A percentile compares a stretch with the other conserved stretches of the same genome.
Conservation (phyloP, 148 eudicot genomes). For the Nyssa sinensis region DNA sequence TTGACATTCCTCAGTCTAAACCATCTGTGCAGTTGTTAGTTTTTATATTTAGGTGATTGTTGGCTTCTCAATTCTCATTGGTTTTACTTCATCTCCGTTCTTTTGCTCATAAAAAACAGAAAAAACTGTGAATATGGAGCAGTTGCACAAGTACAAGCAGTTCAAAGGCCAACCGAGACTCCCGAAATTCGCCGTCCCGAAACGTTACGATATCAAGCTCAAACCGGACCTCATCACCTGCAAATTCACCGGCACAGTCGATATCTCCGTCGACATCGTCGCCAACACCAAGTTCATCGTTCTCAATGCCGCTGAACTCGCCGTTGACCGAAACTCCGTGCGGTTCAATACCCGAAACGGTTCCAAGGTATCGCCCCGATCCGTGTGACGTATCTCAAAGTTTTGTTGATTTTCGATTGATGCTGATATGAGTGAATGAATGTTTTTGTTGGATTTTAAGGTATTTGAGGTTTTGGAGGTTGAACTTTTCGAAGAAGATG, state of each 20-base stretch:
- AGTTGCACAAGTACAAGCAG: conserved; percentile 37
- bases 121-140: background rate
- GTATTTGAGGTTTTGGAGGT: conserved; percentile 49
- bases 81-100: too few species aligned
- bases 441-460: conserved; percentile 22
- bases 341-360: conserved; percentile 37
- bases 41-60: too few species aligned
- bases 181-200: conserved; percentile 68
- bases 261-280: conserved; percentile 58
- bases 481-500: conserved; percentile 65
- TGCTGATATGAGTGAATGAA: background rate
- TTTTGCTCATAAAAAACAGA: too few species aligned
- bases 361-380: conserved; percentile 42
- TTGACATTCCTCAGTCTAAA: too few species aligned
- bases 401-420: background rate
- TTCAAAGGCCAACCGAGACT: conserved; percentile 75
- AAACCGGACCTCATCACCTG: conserved; percentile 76
- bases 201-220: conserved; percentile 66
- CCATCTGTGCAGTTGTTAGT: too few species aligned
- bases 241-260: conserved; percentile 66
- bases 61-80: too few species aligned
- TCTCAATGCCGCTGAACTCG: conserved; percentile 87
- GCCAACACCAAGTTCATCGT: conserved; percentile 61
- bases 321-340: conserved; percentile 48
- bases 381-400: background rate